Conservation (phyloP, 352 stramenopile genomes). For the Phytophthora quininea region DNA sequence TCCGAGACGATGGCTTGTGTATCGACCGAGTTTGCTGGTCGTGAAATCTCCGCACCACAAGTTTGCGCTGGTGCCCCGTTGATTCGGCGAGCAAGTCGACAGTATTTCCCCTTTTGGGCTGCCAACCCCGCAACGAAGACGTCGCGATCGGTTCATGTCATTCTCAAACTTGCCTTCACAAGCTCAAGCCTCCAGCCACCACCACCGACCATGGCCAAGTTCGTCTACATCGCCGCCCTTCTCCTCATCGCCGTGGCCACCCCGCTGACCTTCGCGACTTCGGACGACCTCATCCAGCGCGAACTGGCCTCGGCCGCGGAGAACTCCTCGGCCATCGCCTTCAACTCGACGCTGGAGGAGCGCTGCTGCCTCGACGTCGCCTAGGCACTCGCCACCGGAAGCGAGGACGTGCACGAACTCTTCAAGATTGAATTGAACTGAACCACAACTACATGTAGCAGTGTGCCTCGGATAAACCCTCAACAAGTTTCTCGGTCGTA, state of each 20-base stretch:
- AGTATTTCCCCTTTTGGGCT: no score
- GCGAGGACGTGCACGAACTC: not conserved
- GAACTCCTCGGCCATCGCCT: not conserved
- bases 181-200: not conserved
- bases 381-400: not conserved
- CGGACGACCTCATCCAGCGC: not conserved
- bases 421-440: not conserved
- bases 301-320: constrained; percentile 3
- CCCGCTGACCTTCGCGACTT: not conserved
- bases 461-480: no score
- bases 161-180: not conserved
- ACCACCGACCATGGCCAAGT: not conserved
- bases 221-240: not conserved
- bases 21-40: no score
- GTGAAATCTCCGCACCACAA: no score
- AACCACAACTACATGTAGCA: not conserved
- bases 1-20: no score
- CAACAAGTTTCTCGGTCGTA: no score
- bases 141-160: not conserved
- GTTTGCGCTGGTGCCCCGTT: no score
- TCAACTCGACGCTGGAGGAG: constrained; percentile 22
- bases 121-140: no score
- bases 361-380: constrained; percentile 21
- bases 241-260: not conserved
- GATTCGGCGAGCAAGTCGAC: no score